Evolutionary conservation across 73 alveolate species (phyloP), one percentile per base, ranked within the genome.

Genomic region (Paramecium pentaurelia): DNA sequence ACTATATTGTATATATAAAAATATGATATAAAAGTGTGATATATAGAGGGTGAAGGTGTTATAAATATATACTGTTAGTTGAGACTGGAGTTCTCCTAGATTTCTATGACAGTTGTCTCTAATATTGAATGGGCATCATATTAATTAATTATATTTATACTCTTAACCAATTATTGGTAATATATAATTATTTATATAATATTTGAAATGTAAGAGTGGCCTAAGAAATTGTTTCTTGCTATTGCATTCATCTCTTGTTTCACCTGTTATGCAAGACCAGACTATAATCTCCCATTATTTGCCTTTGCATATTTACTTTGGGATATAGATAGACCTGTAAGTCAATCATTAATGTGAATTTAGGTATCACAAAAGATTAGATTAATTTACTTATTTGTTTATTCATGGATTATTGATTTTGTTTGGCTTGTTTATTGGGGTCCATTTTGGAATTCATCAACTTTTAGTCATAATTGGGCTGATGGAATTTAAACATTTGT

Each of bases 351-450:
- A 18, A 71, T 68, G 60, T 87, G 27, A 87, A 64, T 28, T 60
- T 42, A 89, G 94, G 58, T 64, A 28, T 77, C 86, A 32, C 77
- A 89, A 89, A 89, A 89, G 84, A 51, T 83, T 42, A 89, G 94
- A 71, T 83, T 89, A 47, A 49, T 71, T n/a, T 89, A 89, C 28
- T 58, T 89, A 89, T 89, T 89, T 64, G 84, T 89, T 18, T 89
- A 58, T 83, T 71, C 94, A 1, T 89, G 94, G 94, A 89, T 89
- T 22, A 71, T 89, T 44, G 94, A 89, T 34, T 89, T 89, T 18
- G 94, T 89, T 32, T 89, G 94, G 94, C 60, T 89, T 18, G 88
- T 89, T 12, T 89, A 89, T 83, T 89, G 94, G 94, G 94, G 94
- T 71, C 88, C 94, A 47, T 89, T 89, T 83, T 89, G 94, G 94